Conservation (phyloP, 208 protist species). For the Strigomonas galati region DNA sequence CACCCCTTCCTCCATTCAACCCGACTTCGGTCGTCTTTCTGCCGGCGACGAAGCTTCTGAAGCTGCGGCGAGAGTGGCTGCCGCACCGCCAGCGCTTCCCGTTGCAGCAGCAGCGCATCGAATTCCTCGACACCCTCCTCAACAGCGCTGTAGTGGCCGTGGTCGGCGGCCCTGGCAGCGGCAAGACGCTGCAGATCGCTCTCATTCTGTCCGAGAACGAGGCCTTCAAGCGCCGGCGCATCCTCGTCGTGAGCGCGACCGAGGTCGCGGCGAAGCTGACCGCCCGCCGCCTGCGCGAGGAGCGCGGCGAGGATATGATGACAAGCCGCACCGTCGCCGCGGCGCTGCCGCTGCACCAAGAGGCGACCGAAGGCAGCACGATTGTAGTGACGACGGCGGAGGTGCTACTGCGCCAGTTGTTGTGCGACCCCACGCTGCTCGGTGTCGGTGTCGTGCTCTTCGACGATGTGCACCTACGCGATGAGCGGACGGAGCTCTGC, state of each 20-base stretch:
- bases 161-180: conserved; percentile 49
- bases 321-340: conserved; percentile 28
- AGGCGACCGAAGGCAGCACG: conserved; percentile 44
- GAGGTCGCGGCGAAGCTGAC: conserved; percentile 54
- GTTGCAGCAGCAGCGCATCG: conserved; percentile 68
- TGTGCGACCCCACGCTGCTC: conserved; percentile 75
- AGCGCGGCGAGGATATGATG: conserved; percentile 71
- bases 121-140: conserved; percentile 65
- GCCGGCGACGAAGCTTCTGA: conserved; percentile 78
- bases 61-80: conserved; percentile 74
- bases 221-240: conserved; percentile 64
- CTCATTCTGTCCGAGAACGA: conserved; percentile 84
- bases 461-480: conserved; percentile 79
- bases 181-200: conserved; percentile 74
- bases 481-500: conserved; percentile 64
- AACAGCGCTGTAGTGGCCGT: conserved; percentile 57
- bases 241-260: conserved; percentile 70
- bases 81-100: conserved; percentile 80
- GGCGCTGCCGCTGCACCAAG: conserved; percentile 37
- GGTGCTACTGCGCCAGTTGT: conserved; percentile 76
- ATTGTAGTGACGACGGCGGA: conserved; percentile 81
- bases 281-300: conserved; percentile 68
- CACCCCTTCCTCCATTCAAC: conserved; percentile 63
- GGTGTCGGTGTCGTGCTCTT: conserved; percentile 75
- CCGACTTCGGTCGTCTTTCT: conserved; percentile 32